A percentile compares a stretch with the other conserved stretches of the same genome.
Evolutionary conservation across 176 grass and related monocot species (phyloP).

Genomic region (Zea luxurians): DNA sequence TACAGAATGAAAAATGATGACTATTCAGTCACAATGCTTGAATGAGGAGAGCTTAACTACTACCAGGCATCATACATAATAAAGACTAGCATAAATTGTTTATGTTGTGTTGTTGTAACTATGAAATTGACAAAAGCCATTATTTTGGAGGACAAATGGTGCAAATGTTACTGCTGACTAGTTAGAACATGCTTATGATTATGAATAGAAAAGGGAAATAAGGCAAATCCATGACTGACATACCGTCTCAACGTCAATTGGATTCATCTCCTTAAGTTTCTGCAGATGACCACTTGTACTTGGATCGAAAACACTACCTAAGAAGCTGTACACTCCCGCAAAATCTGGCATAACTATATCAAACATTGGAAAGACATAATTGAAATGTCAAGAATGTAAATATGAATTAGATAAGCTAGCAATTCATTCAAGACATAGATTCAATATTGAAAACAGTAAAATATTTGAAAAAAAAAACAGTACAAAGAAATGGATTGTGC

Average conservation of each 20-base stretch:
- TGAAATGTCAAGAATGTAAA: slow-evolving; percentile 23
- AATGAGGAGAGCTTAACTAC: slow-evolving; percentile 1
- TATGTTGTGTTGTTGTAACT: slow-evolving; percentile 15
- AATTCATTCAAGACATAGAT: slow-evolving; percentile 17
- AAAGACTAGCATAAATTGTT: neutral
- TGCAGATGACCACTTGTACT: slow-evolving; percentile 85
- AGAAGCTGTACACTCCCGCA: slow-evolving; percentile 81
- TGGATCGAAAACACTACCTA: slow-evolving; percentile 95
- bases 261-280: slow-evolving; percentile 98
- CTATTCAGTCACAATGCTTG: slow-evolving; percentile 21
- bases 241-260: slow-evolving; percentile 99
- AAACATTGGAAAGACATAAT: slow-evolving; percentile 25
- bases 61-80: neutral
- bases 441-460: neutral
- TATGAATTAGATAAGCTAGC: neutral
- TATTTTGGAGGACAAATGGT: slow-evolving; percentile 29
- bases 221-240: slow-evolving; percentile 16
- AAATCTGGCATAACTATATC: slow-evolving; percentile 93
- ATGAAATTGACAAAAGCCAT: slow-evolving; percentile 3
- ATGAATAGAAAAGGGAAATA: slow-evolving; percentile 8
- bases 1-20: slow-evolving; percentile 34
- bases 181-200: neutral
- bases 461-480: slow-evolving; percentile 14
- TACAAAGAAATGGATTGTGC: neutral
- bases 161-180: neutral